Conservation (phyloP, 805 yeast genomes). For the Schwanniomyces pseudopolymorphus region DNA sequence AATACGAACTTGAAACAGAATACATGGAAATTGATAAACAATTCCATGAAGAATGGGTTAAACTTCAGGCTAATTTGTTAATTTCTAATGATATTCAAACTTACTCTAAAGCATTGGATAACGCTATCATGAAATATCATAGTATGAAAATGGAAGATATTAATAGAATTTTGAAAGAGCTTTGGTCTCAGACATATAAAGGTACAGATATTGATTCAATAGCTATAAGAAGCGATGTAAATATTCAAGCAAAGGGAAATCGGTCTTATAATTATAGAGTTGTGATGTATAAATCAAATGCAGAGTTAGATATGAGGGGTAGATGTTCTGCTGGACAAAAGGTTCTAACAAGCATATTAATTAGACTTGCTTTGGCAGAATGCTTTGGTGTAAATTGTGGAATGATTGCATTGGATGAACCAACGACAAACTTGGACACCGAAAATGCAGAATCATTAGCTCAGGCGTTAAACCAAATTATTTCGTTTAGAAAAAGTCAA, state of each 20-base stretch:
- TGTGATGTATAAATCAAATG: slow-evolving; percentile 90
- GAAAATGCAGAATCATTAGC: slow-evolving; percentile 91
- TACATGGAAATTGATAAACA: slow-evolving; percentile 63
- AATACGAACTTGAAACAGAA: slow-evolving; percentile 65
- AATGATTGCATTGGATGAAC: slow-evolving; percentile 94
- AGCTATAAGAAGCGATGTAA: slow-evolving; percentile 77
- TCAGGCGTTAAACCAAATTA: slow-evolving; percentile 69
- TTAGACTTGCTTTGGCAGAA: slow-evolving; percentile 89
- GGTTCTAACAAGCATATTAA: slow-evolving; percentile 87
- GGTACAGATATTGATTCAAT: slow-evolving; percentile 96
- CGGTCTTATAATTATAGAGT: slow-evolving; percentile 89
- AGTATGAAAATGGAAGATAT: slow-evolving; percentile 89
- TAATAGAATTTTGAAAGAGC: slow-evolving; percentile 80
- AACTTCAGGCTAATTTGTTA: slow-evolving; percentile 70
- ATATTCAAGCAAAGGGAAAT: slow-evolving; percentile 46
- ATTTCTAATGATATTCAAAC: slow-evolving; percentile 80
- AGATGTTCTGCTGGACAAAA: slow-evolving; percentile 98
- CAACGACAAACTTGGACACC: slow-evolving; percentile 91
- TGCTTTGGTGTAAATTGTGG: slow-evolving; percentile 96
- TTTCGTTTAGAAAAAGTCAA: slow-evolving; percentile 72
- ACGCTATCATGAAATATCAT: slow-evolving; percentile 92
- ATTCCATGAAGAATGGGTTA: slow-evolving; percentile 71
- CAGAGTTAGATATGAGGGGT: slow-evolving; percentile 96
- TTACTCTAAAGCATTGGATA: slow-evolving; percentile 83
- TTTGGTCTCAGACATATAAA: slow-evolving; percentile 91